Evolutionary conservation across 1,284 basidiomycete species (phyloP), one percentile per base, ranked within the genome.

Genomic region (Chalciporus sp.): DNA sequence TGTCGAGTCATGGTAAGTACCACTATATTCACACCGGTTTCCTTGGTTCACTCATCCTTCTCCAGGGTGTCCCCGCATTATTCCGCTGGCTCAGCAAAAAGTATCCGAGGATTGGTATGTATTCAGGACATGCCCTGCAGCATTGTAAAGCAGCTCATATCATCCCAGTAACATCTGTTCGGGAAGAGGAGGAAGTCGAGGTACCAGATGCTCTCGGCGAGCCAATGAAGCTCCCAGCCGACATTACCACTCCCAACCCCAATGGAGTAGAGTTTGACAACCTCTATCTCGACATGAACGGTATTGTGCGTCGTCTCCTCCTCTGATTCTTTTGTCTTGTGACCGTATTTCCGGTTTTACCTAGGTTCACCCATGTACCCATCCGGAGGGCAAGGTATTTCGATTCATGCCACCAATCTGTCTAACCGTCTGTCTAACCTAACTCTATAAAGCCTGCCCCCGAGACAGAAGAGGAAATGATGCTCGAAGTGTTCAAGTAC

Each of bases 391-490:
- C 64, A 94, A 92, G 80, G 91, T 85, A 55, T 49, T 78, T 65
- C 43, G 23, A 7, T 17, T 40, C 29, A 5, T 51, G 20, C 33
- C 27, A 42, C 29, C 43, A 23, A 48, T 12, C 51, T 42, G 44
- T 44, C 26, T 47, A 26, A 17, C 47, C 2, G 10, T 35, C 27
- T 47, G 42, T 58, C 46, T 64, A 29, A 72, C 31, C 56, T 42
- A 12, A 33, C 42, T 46, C 26, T 37, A 29, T 39, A 29, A 53
- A 93, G 85, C 93, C 94, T 45, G 88, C 97, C 1, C 97, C 97
- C 0, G 92, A 97, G 71, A 98, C 95, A 2, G 97, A 99, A 71
- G 93, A 95, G 69, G 95, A 98, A 55, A 99, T 99, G 97, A 99
- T 99, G 97, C 69, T 93, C 20, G 97, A 98, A 72, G 84, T 99